A percentile compares a stretch with the other conserved stretches of the same genome.
Conservation (phyloP, 768 basidiomycete species). For the Pilatotrama ljubarskyi region DNA sequence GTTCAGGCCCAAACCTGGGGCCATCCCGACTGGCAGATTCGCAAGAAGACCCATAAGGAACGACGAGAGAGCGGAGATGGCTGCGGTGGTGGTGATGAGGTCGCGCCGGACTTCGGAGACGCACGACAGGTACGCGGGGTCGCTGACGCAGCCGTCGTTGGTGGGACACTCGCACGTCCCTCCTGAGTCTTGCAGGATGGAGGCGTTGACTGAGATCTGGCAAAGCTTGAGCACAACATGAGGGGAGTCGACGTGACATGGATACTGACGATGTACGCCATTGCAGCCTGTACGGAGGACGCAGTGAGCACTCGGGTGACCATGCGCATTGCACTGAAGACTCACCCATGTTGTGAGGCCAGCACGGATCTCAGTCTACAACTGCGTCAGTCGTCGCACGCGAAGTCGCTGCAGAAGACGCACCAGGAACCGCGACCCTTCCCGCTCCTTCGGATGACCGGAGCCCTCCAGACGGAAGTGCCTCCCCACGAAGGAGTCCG, state of each 20-base stretch:
- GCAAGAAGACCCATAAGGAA: slow-evolving; percentile 83
- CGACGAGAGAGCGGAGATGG: slow-evolving; percentile 70
- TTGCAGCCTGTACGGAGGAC: slow-evolving; percentile 53
- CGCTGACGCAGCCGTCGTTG: slow-evolving; percentile 52
- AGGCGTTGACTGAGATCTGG: slow-evolving; percentile 84
- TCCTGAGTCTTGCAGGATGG: slow-evolving; percentile 73
- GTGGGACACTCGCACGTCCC: slow-evolving; percentile 79
- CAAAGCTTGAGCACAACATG: not conserved
- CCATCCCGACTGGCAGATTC: slow-evolving; percentile 85
- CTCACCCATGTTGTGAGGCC: slow-evolving; percentile 81
- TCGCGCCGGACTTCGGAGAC: slow-evolving; percentile 65
- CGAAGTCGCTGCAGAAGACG: slow-evolving; percentile 1
- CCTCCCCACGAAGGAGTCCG: slow-evolving; percentile 31
- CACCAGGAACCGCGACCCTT: slow-evolving; percentile 34
- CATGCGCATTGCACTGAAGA: not conserved
- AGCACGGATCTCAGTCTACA: slow-evolving; percentile 74
- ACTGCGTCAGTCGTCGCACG: not conserved
- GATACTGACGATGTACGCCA: slow-evolving; percentile 75
- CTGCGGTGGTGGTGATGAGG: slow-evolving; percentile 81
- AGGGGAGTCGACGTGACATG: not conserved
- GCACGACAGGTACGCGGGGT: slow-evolving; percentile 57
- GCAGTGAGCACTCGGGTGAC: not conserved
- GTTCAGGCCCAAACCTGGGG: slow-evolving; percentile 82
- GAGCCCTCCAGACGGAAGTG: slow-evolving; percentile 34
- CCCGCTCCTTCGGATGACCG: slow-evolving; percentile 31